Conservation (phyloP, 2,329 filamentous ascomycete species). For the Hypoxylon sp. region DNA sequence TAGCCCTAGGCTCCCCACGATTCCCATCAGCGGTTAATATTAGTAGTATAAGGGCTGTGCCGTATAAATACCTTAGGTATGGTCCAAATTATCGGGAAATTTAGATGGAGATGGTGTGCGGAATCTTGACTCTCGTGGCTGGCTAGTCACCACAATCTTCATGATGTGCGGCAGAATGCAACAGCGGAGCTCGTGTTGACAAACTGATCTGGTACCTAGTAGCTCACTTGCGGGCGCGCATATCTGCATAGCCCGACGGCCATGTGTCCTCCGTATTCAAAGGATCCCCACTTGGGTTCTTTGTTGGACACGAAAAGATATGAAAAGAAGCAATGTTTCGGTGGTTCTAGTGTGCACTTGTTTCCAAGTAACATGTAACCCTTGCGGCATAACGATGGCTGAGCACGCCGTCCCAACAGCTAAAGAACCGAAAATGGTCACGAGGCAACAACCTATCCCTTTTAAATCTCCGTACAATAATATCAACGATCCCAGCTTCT, state of each 20-base stretch:
- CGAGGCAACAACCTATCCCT: slow-evolving; percentile 8
- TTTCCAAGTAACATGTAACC: slow-evolving; percentile 17
- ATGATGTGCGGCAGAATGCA: slow-evolving; percentile 32
- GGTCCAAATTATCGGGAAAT: slow-evolving; percentile 17
- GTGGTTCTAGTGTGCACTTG: slow-evolving; percentile 4
- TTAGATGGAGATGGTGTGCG: slow-evolving; percentile 10
- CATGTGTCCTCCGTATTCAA: slow-evolving; percentile 19
- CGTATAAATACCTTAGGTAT: slow-evolving; percentile 2
- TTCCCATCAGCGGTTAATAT: slow-evolving; percentile 16
- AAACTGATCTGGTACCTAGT: slow-evolving; percentile 5
- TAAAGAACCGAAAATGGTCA: slow-evolving; percentile 24
- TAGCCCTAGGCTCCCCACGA: slow-evolving; percentile 8
- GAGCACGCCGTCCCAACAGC: slow-evolving; percentile 20
- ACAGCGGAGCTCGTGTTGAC: slow-evolving; percentile 41
- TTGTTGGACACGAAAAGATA: slow-evolving; percentile 15
- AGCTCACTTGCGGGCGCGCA: slow-evolving; percentile 13
- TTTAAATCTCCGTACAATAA: slow-evolving; percentile 11
- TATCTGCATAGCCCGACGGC: slow-evolving; percentile 12
- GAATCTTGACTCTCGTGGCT: slow-evolving; percentile 24
- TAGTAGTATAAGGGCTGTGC: slow-evolving; percentile 15
- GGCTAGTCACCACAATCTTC: slow-evolving; percentile 28
- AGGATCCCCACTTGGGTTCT: slow-evolving; percentile 25
- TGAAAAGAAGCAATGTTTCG: slow-evolving; percentile 17
- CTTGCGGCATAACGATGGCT: slow-evolving; percentile 21
- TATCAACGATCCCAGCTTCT: slow-evolving; percentile 1